Percentiles rank a stretch among this genome's conserved stretches.
phyloP scores from a whole-genome alignment of 78 protist genomes.

The Monosiga brevicollis region DNA sequence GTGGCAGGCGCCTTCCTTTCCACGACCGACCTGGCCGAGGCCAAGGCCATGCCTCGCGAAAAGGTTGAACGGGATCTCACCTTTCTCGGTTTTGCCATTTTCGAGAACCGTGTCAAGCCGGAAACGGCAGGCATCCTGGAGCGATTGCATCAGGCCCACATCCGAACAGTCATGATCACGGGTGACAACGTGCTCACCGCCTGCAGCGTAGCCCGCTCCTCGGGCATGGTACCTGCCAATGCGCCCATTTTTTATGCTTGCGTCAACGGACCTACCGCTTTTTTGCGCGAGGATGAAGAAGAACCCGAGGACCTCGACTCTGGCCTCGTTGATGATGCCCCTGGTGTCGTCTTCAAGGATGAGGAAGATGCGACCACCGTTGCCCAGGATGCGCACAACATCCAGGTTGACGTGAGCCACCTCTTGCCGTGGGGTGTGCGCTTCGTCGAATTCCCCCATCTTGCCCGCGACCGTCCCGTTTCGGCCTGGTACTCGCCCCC shows the following conservation, averaged over 20 bases:
- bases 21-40: neutral
- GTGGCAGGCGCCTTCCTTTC: constrained; percentile 33
- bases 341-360: neutral
- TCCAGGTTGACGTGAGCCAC: neutral
- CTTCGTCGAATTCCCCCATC: neutral
- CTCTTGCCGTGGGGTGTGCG: neutral
- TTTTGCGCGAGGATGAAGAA: neutral
- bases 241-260: neutral
- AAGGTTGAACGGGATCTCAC: constrained; percentile 43
- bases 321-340: neutral
- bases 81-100: constrained; percentile 45
- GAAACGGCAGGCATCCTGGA: constrained; percentile 42
- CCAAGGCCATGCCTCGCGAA: neutral
- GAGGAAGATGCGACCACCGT: neutral
- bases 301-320: neutral
- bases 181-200: constrained; percentile 85
- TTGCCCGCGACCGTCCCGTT: neutral
- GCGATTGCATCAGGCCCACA: constrained; percentile 36
- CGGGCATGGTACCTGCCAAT: constrained; percentile 37
- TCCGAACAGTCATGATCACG: constrained; percentile 60
- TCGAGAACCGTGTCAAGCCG: constrained; percentile 57
- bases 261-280: neutral
- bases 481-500: neutral
- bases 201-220: constrained; percentile 57
- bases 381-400: neutral